phyloP scores from a whole-genome alignment of 768 basidiomycete genomes.

The Lyophyllum semitale region DNA sequence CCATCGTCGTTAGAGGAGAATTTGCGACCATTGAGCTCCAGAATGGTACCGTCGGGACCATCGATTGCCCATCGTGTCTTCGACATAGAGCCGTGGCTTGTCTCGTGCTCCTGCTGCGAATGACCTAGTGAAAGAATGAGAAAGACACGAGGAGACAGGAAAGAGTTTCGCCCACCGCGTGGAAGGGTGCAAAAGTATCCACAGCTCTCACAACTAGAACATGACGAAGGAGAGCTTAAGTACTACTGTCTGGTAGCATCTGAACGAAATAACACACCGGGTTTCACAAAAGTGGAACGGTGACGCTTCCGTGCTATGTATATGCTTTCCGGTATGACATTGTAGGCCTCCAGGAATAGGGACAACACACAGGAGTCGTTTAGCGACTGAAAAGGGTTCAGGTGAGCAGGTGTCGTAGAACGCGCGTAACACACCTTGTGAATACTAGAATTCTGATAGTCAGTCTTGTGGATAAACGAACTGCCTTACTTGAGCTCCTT shows the following conservation, averaged over 20 bases:
- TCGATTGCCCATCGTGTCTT: constrained; percentile 58
- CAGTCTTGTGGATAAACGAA: too few relatives aligned
- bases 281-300: constrained; percentile 58
- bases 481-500: constrained; percentile 30
- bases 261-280: constrained; percentile 28
- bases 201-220: constrained; percentile 55
- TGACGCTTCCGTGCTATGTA: constrained; percentile 44
- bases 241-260: background rate
- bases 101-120: constrained; percentile 61
- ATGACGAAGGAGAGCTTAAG: background rate
- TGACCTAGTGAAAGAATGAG: constrained; percentile 46
- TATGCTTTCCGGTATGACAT: constrained; percentile 48
- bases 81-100: constrained; percentile 65
- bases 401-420: background rate
- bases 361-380: background rate
- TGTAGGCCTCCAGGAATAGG: background rate
- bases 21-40: constrained; percentile 58
- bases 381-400: background rate
- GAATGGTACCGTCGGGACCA: constrained; percentile 44
- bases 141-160: background rate
- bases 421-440: background rate
- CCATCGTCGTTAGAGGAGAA: constrained; percentile 58
- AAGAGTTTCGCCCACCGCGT: constrained; percentile 38
- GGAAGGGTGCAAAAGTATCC: constrained; percentile 62
- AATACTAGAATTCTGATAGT: background rate